phyloP scores from a whole-genome alignment of 2,329 filamentous ascomycete species.

The Penicillium verrucosum region DNA sequence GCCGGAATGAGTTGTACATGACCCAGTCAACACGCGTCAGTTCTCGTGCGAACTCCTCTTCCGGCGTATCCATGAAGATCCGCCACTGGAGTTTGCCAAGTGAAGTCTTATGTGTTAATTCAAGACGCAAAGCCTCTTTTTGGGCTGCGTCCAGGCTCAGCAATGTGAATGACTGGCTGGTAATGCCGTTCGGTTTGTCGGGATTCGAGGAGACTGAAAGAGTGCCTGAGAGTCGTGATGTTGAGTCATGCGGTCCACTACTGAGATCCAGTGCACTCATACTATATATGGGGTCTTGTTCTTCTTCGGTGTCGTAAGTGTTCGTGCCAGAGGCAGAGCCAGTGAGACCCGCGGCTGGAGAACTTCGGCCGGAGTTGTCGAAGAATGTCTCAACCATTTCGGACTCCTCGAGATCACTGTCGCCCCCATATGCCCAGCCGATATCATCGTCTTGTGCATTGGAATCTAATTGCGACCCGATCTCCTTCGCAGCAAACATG shows the following conservation, averaged over 20 bases:
- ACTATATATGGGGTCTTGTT: constrained; percentile 38
- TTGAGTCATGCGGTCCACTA: constrained; percentile 38
- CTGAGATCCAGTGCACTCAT: constrained; percentile 41
- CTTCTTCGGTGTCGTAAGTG: constrained; percentile 28
- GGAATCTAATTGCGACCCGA: constrained; percentile 71
- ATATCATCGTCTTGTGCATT: constrained; percentile 86
- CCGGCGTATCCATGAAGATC: constrained; percentile 79
- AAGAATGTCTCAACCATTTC: constrained; percentile 43
- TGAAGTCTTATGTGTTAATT: constrained; percentile 65
- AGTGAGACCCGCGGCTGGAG: constrained; percentile 35
- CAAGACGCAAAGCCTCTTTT: constrained; percentile 68
- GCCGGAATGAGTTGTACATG: constrained; percentile 92
- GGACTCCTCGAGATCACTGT: constrained; percentile 56
- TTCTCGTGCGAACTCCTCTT: constrained; percentile 84
- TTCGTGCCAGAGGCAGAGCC: constrained; percentile 13
- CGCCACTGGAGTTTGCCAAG: constrained; percentile 87
- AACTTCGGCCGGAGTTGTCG: constrained; percentile 41
- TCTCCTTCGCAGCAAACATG: constrained; percentile 78
- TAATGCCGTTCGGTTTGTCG: constrained; percentile 39
- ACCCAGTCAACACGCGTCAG: constrained; percentile 96
- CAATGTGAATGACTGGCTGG: constrained; percentile 44
- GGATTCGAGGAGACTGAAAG: constrained; percentile 40
- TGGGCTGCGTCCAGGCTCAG: constrained; percentile 67
- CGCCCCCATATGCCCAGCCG: constrained; percentile 76
- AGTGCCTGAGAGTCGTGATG: constrained; percentile 38